phyloP scores from a whole-genome alignment of 2,329 filamentous ascomycete genomes.

The Trichoderma breve region DNA sequence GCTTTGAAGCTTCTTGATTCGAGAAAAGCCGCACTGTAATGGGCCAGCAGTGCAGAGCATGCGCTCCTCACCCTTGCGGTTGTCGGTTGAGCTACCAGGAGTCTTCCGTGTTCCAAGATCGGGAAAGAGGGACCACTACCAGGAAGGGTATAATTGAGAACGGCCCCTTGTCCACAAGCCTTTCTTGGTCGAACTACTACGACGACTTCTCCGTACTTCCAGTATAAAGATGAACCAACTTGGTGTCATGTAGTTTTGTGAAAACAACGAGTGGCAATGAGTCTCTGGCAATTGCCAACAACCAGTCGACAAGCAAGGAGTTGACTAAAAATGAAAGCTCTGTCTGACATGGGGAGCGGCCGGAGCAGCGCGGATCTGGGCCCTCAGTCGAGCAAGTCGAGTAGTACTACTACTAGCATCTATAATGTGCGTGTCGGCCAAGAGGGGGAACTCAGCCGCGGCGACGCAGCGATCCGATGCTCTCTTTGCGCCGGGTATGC shows the following conservation, averaged over 20 bases:
- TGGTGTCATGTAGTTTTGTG: neutral
- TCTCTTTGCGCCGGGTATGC: conserved; percentile 13
- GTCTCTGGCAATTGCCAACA: neutral
- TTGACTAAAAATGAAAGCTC: neutral
- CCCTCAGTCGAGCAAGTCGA: neutral
- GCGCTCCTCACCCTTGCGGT: conserved; percentile 17
- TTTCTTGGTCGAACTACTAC: conserved; percentile 11
- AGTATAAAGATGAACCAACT: neutral
- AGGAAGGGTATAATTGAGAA: conserved; percentile 21
- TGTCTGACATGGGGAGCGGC: neutral
- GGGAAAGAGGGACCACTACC: conserved; percentile 20
- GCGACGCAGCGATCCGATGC: conserved; percentile 23
- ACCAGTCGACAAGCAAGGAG: neutral
- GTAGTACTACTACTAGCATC: conserved; percentile 5
- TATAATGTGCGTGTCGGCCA: conserved; percentile 7
- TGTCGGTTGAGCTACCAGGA: conserved; percentile 21
- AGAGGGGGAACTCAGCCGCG: conserved; percentile 9
- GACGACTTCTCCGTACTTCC: neutral
- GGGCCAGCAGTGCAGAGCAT: conserved; percentile 5
- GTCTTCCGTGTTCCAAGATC: conserved; percentile 21
- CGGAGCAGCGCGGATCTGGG: neutral
- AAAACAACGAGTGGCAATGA: neutral
- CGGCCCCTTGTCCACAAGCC: conserved; percentile 12
- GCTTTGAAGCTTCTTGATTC: conserved; percentile 23
- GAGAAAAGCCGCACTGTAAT: conserved; percentile 24